These are phyloP conservation scores for Phialophora expanda DNA, from an alignment of 2,329 filamentous ascomycete species.

Conservation along the genomic window DNA sequence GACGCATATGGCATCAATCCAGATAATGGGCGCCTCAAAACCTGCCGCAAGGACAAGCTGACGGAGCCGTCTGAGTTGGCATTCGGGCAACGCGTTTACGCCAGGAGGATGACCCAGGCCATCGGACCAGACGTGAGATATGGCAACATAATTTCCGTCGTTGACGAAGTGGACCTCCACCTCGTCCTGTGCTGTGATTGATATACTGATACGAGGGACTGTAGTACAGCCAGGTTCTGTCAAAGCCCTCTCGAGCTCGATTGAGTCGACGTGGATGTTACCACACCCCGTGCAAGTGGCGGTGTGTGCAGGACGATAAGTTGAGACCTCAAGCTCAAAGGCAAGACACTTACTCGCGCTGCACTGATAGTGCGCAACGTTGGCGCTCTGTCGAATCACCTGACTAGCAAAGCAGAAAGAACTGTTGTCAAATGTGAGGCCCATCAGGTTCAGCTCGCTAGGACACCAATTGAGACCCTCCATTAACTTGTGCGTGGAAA, in stretches of 20 bases:
- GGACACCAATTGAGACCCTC: slow-evolving; percentile 15
- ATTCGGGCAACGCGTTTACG: slow-evolving; percentile 9
- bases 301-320: not conserved
- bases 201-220: not conserved
- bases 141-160: slow-evolving; percentile 2
- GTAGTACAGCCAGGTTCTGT: not conserved
- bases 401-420: slow-evolving; percentile 12
- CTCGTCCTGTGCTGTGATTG: not conserved
- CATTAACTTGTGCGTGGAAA: slow-evolving; percentile 2
- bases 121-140: slow-evolving; percentile 22
- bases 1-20: slow-evolving; percentile 15
- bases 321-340: not conserved
- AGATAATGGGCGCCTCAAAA: not conserved
- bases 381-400: not conserved
- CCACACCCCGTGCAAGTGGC: not conserved
- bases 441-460: slow-evolving; percentile 12
- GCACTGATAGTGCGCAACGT: not conserved
- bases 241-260: not conserved
- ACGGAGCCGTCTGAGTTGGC: slow-evolving; percentile 9
- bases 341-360: not conserved
- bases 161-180: not conserved
- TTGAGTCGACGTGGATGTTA: not conserved
- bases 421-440: slow-evolving; percentile 8
- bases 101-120: slow-evolving; percentile 13
- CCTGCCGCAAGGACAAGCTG: not conserved